Base-by-base conservation (phyloP, 2,329 filamentous ascomycete species). In the Colletotrichum orchidophilum region DNA sequence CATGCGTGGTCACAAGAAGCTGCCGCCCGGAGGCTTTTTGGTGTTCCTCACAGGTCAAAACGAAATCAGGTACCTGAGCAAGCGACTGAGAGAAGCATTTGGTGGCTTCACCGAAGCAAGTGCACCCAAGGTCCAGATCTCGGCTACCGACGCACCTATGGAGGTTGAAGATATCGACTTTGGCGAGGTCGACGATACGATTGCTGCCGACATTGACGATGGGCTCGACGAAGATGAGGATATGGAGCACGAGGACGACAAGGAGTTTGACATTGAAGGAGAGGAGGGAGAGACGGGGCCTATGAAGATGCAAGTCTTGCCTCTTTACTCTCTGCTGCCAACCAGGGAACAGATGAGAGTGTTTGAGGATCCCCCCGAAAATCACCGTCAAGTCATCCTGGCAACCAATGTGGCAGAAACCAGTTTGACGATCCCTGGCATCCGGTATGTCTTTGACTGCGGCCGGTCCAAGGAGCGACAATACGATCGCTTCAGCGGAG, bases 331-430 rank as follows among this genome's bases (percentile, higher is more conserved):
- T 3, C 89, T 98, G 63, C 85, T 99, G 1, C 94, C 96, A 0
- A 97, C 95, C 2, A 92, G 91, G 75, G 95, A 98, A 77, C 96
- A 99, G 81, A 88, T 98, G 78, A 90, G 91, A 70, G 94, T 99
- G 11, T 99, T 99, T 76, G 92, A 97, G 73, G 87, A 92, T 0
- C 90, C 94, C 0, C 95, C 96, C 0, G 93, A 95, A 66, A 93
- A 93, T 18, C 93, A 93, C 9, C 91, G 96, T 9, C 88, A 96
- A 27, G 93, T 99, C 62, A 93, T 99, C 4, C 83, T 99, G 50
- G 95, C 96, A 0, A 99, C 96, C 53, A 99, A 99, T 81, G 94
- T 99, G 54, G 96, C 96, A 0, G 96, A 99, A 81, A 99, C 96
- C 0, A 97, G 94, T 88, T 87, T 99, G 79, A 99, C 96, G 0